phyloP scores from a whole-genome alignment of 495 filamentous ascomycete genomes.

The Chaetomium tenue region DNA sequence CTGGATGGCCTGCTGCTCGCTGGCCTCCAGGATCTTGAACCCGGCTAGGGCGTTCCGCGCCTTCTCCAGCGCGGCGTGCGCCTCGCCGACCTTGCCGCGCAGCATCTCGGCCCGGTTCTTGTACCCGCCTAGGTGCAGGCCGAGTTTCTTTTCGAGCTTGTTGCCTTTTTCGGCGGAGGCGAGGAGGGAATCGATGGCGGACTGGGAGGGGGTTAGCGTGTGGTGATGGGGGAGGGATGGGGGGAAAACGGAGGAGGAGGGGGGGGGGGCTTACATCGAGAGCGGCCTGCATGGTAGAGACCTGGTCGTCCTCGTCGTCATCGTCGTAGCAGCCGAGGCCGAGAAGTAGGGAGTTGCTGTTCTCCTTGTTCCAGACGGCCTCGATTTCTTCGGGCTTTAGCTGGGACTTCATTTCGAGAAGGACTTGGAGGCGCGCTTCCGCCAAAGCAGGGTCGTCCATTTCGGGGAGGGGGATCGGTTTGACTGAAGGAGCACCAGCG shows the following conservation, averaged over 20 bases:
- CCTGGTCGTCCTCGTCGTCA: constrained; percentile 64
- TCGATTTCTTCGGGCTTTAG: constrained; percentile 61
- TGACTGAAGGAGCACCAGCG: constrained; percentile 57
- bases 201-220: constrained; percentile 46
- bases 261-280: constrained; percentile 58
- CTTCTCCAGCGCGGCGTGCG: constrained; percentile 70
- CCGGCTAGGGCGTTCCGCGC: constrained; percentile 67
- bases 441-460: constrained; percentile 71
- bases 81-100: constrained; percentile 76
- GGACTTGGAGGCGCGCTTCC: constrained; percentile 72
- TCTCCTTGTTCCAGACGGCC: constrained; percentile 63
- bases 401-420: constrained; percentile 65
- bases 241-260: background rate
- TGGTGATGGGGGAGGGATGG: background rate
- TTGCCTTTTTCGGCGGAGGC: constrained; percentile 73
- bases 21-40: constrained; percentile 72
- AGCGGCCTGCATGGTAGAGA: constrained; percentile 58
- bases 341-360: constrained; percentile 59
- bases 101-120: constrained; percentile 80
- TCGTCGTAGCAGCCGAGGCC: constrained; percentile 76
- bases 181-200: constrained; percentile 67
- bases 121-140: constrained; percentile 83
- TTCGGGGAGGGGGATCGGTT: constrained; percentile 56
- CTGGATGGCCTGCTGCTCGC: constrained; percentile 72
- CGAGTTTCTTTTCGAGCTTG: constrained; percentile 92